Conservation (phyloP, 73 alveolate species). For the Paramecium sonneborni region DNA sequence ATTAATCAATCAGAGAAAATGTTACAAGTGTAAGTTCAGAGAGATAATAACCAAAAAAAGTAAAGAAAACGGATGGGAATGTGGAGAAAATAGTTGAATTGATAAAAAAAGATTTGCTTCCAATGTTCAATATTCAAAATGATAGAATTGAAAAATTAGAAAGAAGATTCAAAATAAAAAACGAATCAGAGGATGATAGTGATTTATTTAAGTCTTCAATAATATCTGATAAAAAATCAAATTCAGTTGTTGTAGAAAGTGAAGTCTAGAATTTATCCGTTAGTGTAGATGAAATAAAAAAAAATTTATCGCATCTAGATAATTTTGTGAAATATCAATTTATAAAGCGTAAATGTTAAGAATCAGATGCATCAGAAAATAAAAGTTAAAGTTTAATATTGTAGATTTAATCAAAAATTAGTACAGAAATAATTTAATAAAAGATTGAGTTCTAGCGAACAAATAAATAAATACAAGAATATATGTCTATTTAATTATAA, state of each 20-base stretch:
- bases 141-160: not conserved
- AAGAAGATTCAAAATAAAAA: not conserved
- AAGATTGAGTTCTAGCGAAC: not conserved
- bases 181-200: not conserved
- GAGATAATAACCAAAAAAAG: not conserved
- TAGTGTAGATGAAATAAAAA: slow-evolving; percentile 28
- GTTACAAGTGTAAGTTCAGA: slow-evolving; percentile 16
- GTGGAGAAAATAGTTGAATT: not conserved
- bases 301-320: not conserved
- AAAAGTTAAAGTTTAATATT: not conserved
- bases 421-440: not conserved
- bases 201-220: not conserved
- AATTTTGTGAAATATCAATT: slow-evolving; percentile 22
- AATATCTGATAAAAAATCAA: not conserved
- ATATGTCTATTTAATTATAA: not conserved
- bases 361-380: not conserved
- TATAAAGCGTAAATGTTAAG: not conserved
- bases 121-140: not conserved
- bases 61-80: not conserved
- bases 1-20: not conserved
- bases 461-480: not conserved
- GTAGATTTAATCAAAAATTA: not conserved
- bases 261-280: slow-evolving; percentile 18
- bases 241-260: not conserved
- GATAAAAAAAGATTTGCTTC: not conserved